Base-by-base conservation (phyloP, 2,329 filamentous ascomycete species). In the Fusarium buharicum region DNA sequence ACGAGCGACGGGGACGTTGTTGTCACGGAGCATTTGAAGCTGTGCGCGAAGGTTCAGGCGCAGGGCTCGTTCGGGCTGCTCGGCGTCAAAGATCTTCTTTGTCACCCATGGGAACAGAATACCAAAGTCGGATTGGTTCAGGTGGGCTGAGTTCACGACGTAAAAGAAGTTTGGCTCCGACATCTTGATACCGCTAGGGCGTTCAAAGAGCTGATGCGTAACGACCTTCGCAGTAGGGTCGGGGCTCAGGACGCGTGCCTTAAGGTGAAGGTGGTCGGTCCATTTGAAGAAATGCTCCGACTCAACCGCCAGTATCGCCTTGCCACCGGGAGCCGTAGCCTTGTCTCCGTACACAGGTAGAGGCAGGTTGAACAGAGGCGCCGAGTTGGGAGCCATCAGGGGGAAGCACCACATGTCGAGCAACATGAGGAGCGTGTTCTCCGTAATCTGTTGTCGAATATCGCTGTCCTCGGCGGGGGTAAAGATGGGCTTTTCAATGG, bases 351-450 rank as follows among this genome's bases (percentile, higher is more conserved):
- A 92, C 16, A 81, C 84, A 0, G 92, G 92, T 22, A 96, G 78
- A 0, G 91, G 90, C n/a, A 89, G 82, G n/a, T 87, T 80, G 76
- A 86, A 88, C 1, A 96, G 83, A 63, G 87, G 84, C 10, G 81
- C 76, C 3, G 88, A 89, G 34, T 82, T 77, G 6, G 85, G 83
- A 2, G 86, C 86, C 36, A 88, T 79, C 24, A 94, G 79, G 1
- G 92, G 90, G 63, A 93, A 83, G 59, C 87, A 88, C 91, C 91
- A 96, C 77, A 92, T 87, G 69, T 96, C 92, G 10, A 96, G 83
- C 1, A 96, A 79, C 55, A 92, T 82, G 1, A 87, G 78, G 0
- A 90, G 84, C 9, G 85, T 90, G 37, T 80, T 78, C 1, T 88
- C 82, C 0, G 88, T 92, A 62, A 96, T 84, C 72, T 94, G 91